Percentiles rank a stretch among this genome's conserved stretches.
phyloP scores from a whole-genome alignment of 352 stramenopile species.

The Paralagenidium karlingii region DNA sequence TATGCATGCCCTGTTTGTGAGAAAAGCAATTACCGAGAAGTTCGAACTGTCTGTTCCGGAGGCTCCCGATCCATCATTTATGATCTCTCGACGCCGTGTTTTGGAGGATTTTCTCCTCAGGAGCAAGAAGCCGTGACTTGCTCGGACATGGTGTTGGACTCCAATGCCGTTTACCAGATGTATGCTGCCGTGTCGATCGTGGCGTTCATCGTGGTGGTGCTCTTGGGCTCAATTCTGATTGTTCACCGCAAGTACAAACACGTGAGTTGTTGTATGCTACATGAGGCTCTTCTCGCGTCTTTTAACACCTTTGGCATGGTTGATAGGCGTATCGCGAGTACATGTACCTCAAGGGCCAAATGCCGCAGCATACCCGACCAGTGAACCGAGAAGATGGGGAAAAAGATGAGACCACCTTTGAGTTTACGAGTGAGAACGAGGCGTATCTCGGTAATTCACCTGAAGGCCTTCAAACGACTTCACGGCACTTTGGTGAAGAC shows the following conservation, averaged over 20 bases:
- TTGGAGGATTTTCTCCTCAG: too few species aligned
- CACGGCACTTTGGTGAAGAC: background rate
- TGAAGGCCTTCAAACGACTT: too few species aligned
- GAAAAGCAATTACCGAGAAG: constrained; percentile 41
- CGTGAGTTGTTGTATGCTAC: constrained; percentile 7
- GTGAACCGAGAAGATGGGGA: constrained; percentile 36
- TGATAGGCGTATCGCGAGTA: constrained; percentile 60
- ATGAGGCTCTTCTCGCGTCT: background rate
- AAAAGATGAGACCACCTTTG: constrained; percentile 60
- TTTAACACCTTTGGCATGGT: background rate
- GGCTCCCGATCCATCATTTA: constrained; percentile 53
- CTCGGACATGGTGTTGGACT: constrained; percentile 56
- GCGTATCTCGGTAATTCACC: too few species aligned
- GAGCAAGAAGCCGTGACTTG: constrained; percentile 29
- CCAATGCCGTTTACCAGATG: constrained; percentile 51
- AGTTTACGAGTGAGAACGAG: constrained; percentile 27
- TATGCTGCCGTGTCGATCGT: constrained; percentile 54
- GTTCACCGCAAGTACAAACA: constrained; percentile 70
- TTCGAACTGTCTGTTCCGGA: constrained; percentile 39
- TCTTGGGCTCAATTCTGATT: constrained; percentile 52
- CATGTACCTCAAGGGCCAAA: constrained; percentile 69
- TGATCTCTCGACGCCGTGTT: constrained; percentile 35
- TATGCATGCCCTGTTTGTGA: constrained; percentile 61
- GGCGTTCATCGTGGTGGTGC: constrained; percentile 43
- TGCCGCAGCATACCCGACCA: constrained; percentile 46